Conservation (phyloP, 225 moss, liverwort and hornwort genomes). For the Polytrichum formosum region DNA sequence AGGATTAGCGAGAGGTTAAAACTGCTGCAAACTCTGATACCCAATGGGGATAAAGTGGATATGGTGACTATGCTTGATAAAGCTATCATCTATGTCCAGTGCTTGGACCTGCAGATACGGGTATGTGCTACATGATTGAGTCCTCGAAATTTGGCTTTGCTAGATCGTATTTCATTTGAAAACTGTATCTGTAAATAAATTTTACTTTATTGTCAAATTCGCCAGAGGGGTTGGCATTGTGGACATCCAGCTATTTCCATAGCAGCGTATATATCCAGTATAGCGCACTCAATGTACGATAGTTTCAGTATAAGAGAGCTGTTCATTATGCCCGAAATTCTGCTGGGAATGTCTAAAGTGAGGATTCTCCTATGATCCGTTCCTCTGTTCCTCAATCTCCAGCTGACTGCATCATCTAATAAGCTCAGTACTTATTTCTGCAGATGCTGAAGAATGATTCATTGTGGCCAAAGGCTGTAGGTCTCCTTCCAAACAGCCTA, state of each 20-base stretch:
- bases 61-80: conserved; percentile 69
- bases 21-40: conserved; percentile 76
- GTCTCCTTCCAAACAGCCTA: conserved; percentile 25
- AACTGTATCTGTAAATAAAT: not conserved
- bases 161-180: not conserved
- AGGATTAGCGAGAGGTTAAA: conserved; percentile 90
- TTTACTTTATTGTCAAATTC: not conserved
- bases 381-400: no score
- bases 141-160: not conserved
- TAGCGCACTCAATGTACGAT: no score
- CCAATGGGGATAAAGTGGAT: conserved; percentile 78
- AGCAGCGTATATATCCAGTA: not conserved
- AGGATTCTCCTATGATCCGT: no score
- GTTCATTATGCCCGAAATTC: no score
- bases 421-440: not conserved
- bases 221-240: not conserved
- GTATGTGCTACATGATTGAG: conserved; percentile 15
- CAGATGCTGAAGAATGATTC: conserved; percentile 66
- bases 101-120: conserved; percentile 58
- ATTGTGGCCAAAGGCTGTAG: conserved; percentile 55
- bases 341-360: no score
- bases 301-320: no score
- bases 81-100: conserved; percentile 54
- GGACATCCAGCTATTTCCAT: not conserved
- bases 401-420: not conserved